Evolutionary conservation across 2,329 filamentous ascomycete species (phyloP), one percentile per base, ranked within the genome.

Genomic region (Magnaporthiopsis poae): DNA sequence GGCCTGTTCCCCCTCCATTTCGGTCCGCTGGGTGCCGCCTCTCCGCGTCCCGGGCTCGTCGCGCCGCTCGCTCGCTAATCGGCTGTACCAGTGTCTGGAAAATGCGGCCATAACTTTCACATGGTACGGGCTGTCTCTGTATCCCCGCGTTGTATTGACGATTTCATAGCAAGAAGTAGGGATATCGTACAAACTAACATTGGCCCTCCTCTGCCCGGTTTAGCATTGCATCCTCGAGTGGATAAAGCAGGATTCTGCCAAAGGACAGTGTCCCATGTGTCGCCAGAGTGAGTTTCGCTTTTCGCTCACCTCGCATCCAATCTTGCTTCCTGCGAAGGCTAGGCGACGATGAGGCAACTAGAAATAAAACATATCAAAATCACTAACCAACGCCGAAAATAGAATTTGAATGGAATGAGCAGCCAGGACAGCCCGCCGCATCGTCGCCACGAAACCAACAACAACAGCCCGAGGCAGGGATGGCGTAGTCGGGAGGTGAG

Each of bases 81-180:
- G 65, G 66, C 63, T 27, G 66, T 25, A 56, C 60, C 72, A 97
- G 94, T 97, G 71, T 93, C 95, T 68, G 95, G 95, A 61, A 96
- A 94, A 81, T 99, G 95, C 79, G 94, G 92, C 5, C 95, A 99
- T 77, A 96, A 92, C 69, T 99, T 99, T 75, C 95, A 99, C 78
- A 96, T 96, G 91, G 92, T 96, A 77, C 62, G 4, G 4, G 13
- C 18, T 52, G 56, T 46, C 21, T 31, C 31, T 39, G 5, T 7
- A 31, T 27, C 35, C n/a, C 9, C 1, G 12, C 35, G 21, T 25
- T 21, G 21, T 25, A 25, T 25, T 4, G 1, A 5, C 39, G 13
- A 18, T 46, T 46, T 7, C 15, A 13, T 7, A 46, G 15, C 13
- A 46, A 46, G 11, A 18, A 39, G 12, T 7, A 39, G 5, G 5